Evolutionary conservation across 257 asterid genomes (phyloP).

Genomic region (Scutellaria galericulata): DNA sequence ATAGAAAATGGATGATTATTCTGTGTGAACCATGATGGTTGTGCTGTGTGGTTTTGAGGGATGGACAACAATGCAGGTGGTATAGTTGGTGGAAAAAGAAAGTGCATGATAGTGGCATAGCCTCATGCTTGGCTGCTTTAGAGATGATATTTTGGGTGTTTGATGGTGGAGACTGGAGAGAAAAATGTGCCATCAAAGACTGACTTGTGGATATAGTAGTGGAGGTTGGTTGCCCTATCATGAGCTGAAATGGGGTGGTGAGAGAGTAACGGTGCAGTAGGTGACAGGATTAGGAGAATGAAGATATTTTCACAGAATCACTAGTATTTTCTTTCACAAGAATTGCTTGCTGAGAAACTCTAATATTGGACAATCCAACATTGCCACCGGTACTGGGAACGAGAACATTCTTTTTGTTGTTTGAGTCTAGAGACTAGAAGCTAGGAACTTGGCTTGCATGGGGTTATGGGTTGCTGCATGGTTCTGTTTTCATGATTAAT

Average conservation of each 20-base stretch:
- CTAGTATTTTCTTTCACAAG: neutral
- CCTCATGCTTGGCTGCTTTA: no score
- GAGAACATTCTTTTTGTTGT: neutral
- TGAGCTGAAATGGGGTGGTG: neutral
- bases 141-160: constrained; percentile 1
- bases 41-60: neutral
- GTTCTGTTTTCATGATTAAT: constrained; percentile 12
- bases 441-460: constrained; percentile 16
- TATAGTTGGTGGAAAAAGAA: constrained; percentile 11
- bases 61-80: constrained; percentile 3
- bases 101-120: neutral
- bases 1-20: neutral
- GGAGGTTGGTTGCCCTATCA: neutral
- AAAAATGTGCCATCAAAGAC: constrained; percentile 8
- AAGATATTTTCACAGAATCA: neutral
- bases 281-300: neutral
- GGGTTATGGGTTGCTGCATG: constrained; percentile 3
- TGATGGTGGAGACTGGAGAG: constrained; percentile 2
- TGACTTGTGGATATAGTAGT: neutral
- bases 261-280: neutral
- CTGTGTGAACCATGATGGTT: no score
- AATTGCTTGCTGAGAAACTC: neutral
- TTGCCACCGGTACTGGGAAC: neutral
- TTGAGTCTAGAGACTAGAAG: constrained; percentile 6
- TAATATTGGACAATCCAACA: neutral